These are phyloP conservation scores for Aureobasidium sp. DNA, from an alignment of 2,329 filamentous ascomycete species.

Conservation along the genomic window DNA sequence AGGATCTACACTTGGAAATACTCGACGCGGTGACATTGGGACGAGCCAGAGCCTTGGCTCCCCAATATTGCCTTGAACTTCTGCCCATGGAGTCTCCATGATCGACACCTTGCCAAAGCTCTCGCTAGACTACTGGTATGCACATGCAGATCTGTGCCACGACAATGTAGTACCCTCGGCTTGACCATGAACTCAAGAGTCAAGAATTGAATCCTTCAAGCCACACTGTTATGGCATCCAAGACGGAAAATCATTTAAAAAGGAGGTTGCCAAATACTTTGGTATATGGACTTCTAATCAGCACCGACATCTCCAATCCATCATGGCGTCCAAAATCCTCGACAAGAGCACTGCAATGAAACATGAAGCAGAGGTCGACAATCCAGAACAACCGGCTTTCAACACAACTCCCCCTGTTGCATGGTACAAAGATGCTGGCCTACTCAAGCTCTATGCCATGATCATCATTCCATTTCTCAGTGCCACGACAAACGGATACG, in stretches of 20 bases:
- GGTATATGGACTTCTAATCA: neutral
- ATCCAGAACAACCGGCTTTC: neutral
- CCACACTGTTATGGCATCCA: neutral
- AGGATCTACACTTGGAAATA: neutral
- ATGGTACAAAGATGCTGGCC: conserved; percentile 19
- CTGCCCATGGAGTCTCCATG: neutral
- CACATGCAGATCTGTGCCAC: neutral
- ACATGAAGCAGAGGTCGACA: neutral
- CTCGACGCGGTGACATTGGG: neutral
- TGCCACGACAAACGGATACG: conserved; percentile 11
- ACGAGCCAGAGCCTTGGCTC: neutral
- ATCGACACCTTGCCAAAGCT: neutral
- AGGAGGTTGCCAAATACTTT: neutral
- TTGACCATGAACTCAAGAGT: neutral
- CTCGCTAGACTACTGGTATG: neutral
- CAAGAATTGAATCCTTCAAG: neutral
- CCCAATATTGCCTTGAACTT: neutral
- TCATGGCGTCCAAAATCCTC: neutral
- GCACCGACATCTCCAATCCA: neutral
- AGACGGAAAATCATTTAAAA: neutral
- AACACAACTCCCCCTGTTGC: neutral
- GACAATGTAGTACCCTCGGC: neutral
- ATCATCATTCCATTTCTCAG: conserved; percentile 14
- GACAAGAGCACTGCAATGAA: neutral
- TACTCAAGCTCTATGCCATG: conserved; percentile 17